phyloP scores from a whole-genome alignment of 73 alveolate genomes.

The Stentor coeruleus region DNA sequence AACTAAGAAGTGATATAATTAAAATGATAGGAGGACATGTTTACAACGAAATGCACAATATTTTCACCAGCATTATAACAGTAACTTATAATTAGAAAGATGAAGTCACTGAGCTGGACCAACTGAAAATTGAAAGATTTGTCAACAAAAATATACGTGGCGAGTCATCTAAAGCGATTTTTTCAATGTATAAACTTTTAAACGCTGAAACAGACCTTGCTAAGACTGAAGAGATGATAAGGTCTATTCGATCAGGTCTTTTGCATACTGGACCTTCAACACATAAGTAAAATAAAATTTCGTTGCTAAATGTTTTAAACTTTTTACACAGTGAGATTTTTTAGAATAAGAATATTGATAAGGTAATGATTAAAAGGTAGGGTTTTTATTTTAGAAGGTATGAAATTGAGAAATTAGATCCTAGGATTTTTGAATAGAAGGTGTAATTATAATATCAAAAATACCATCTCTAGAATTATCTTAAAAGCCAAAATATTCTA shows the following conservation, averaged over 20 bases:
- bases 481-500: too few species aligned
- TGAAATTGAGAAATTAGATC: too few species aligned
- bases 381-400: too few species aligned
- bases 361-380: too few species aligned
- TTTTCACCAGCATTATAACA: not conserved
- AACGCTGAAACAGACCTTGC: not conserved
- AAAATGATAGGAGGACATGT: not conserved
- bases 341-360: too few species aligned
- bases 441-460: too few species aligned
- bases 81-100: not conserved
- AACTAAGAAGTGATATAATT: not conserved
- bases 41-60: not conserved
- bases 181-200: not conserved
- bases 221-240: not conserved
- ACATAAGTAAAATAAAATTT: too few species aligned
- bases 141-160: not conserved
- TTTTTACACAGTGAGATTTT: too few species aligned
- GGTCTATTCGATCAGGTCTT: slow-evolving; percentile 1
- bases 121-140: not conserved
- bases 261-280: too few species aligned
- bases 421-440: too few species aligned
- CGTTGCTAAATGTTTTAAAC: too few species aligned
- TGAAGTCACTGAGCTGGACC: slow-evolving; percentile 11
- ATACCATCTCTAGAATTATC: too few species aligned
- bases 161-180: not conserved